Evolutionary conservation across 2,329 filamentous ascomycete genomes (phyloP).

Genomic region (Clarireedia homoeocarpa): DNA sequence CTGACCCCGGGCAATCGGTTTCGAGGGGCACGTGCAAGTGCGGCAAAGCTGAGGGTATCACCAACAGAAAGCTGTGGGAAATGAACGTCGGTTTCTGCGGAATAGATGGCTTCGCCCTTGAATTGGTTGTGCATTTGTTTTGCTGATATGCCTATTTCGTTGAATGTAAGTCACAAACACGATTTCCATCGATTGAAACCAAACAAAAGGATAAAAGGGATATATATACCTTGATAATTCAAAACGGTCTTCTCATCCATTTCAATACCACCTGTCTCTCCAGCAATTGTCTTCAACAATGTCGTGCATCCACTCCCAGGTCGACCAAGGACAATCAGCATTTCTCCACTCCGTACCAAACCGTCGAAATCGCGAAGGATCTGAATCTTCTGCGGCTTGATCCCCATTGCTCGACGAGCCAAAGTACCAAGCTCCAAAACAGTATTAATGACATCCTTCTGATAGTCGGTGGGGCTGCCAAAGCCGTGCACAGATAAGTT

Average conservation of each 20-base stretch:
- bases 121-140: constrained; percentile 50
- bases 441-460: constrained; percentile 55
- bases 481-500: constrained; percentile 62
- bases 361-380: constrained; percentile 60
- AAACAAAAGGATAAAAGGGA: constrained; percentile 51
- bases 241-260: constrained; percentile 44
- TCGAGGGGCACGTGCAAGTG: constrained; percentile 59
- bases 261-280: constrained; percentile 48
- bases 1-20: constrained; percentile 47
- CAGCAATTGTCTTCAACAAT: constrained; percentile 52
- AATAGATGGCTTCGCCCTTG: constrained; percentile 62
- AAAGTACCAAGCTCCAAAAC: constrained; percentile 41
- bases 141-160: constrained; percentile 36
- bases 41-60: constrained; percentile 66
- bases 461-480: constrained; percentile 61
- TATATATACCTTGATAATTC: constrained; percentile 51
- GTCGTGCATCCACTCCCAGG: constrained; percentile 60
- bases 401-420: constrained; percentile 41
- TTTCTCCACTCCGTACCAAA: constrained; percentile 54
- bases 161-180: constrained; percentile 38
- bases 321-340: constrained; percentile 60
- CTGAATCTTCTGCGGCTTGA: constrained; percentile 23
- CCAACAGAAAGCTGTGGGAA: constrained; percentile 70
- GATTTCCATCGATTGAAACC: constrained; percentile 14
- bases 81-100: constrained; percentile 68